Evolutionary conservation across 2,329 filamentous ascomycete species (phyloP), one percentile per base, ranked within the genome.

Genomic region (Cladosporium sp.): DNA sequence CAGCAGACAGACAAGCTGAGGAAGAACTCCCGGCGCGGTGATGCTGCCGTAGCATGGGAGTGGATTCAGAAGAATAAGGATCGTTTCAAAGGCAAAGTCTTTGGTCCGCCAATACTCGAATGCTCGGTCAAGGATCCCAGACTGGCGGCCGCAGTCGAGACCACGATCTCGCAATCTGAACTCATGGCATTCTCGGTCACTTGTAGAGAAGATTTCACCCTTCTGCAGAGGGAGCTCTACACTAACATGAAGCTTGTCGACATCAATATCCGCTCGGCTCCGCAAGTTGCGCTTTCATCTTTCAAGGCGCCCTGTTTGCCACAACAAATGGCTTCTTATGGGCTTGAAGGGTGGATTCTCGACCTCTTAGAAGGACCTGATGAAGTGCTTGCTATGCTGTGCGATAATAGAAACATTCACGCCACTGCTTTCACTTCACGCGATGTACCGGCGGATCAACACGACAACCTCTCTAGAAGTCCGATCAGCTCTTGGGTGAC

Each of bases 361-460:
- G 91, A 98, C 73, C 91, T 86, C 66, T 75, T 99, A 6, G 84
- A 89, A 36, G 95, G 94, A 0, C 96, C 96, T 0, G 88, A 89
- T 1, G 85, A 91, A 1, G 91, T 99, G 1, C 80, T 98, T 36
- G 90, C 92, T 7, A 95, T 96, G 90, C 85, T 99, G 25, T 97
- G 93, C 76, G 85, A 88, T 14, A 89, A 91, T 70, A 86, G 85
- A 65, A 84, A 81, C 62, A 77, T 97, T 7, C 88, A 96, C 71
- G 80, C 82, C 28, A 89, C 89, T 6, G 92, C 87, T 0, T 84
- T 94, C 53, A 82, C 86, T 18, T 79, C 88, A 16, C 76, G 76
- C 5, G 87, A 91, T 11, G 86, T 93, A 36, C 85, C 77, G 2
- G 85, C 91, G 34, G 82, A 85, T 46, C 88, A 92, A 70, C 92